These are phyloP conservation scores for Trichoderma gracile DNA, from an alignment of 2,329 filamentous ascomycete species.

Conservation along the genomic window DNA sequence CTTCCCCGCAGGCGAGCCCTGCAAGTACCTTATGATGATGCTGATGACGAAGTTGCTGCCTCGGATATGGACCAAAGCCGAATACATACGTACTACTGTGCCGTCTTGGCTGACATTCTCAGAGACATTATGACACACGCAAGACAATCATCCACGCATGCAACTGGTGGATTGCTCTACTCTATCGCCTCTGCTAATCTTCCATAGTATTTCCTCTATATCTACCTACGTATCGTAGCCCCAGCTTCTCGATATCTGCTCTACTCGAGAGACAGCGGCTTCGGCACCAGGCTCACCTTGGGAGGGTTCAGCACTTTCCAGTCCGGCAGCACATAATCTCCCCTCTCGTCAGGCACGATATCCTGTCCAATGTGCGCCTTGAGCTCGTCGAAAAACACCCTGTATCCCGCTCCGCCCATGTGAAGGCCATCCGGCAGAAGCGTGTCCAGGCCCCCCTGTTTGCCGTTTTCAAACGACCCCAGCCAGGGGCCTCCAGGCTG, in stretches of 20 bases:
- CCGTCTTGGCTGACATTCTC: no score
- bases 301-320: constrained; percentile 19
- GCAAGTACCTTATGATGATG: not conserved
- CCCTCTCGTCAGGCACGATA: constrained; percentile 43
- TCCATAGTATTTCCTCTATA: no score
- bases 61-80: no score
- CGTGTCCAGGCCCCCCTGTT: constrained; percentile 51
- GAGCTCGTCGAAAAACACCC: constrained; percentile 52
- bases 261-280: not conserved
- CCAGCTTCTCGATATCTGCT: not conserved
- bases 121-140: no score
- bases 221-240: no score
- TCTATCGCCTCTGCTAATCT: not conserved
- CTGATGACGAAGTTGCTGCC: no score
- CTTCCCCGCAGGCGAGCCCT: constrained; percentile 10
- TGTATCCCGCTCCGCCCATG: constrained; percentile 56
- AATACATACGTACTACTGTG: no score
- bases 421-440: constrained; percentile 62
- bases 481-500: constrained; percentile 50
- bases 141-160: no score
- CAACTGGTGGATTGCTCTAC: not conserved
- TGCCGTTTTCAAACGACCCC: constrained; percentile 52
- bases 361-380: constrained; percentile 50
- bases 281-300: not conserved
- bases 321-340: constrained; percentile 49